phyloP scores from a whole-genome alignment of 169 alveolate species.

The Theileria luwenshuni region DNA sequence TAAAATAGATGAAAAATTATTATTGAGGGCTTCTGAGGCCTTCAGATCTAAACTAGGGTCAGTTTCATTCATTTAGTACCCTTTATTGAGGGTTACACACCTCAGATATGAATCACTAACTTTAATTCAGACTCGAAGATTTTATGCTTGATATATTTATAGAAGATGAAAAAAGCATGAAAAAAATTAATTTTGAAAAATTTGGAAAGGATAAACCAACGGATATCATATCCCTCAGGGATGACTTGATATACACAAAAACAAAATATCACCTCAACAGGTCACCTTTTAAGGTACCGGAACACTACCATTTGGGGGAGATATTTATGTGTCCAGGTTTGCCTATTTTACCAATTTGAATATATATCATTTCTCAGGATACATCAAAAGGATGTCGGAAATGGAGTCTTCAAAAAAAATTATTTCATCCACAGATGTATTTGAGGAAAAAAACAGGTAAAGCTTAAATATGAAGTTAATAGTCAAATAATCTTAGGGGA shows the following conservation, averaged over 20 bases:
- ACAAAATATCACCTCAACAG: conserved; percentile 51
- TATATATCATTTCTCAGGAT: background rate
- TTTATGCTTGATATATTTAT: conserved; percentile 48
- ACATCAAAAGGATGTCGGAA: background rate
- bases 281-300: conserved; percentile 41
- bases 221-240: conserved; percentile 56
- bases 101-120: background rate
- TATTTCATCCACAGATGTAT: background rate
- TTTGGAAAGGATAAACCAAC: conserved; percentile 55
- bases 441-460: background rate
- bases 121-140: conserved; percentile 38
- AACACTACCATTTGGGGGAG: conserved; percentile 59
- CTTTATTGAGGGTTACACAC: background rate
- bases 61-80: conserved; percentile 23
- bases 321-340: conserved; percentile 58
- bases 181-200: conserved; percentile 6
- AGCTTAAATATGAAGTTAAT: background rate
- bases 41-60: conserved; percentile 43
- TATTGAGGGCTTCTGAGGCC: conserved; percentile 25
- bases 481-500: background rate
- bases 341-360: background rate
- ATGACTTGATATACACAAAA: conserved; percentile 3
- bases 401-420: background rate
- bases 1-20: conserved; percentile 22
- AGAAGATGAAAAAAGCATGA: conserved; percentile 43